Evolutionary conservation across 306 rosid genomes (phyloP), one percentile per base, ranked within the genome.

Genomic region (Hippophae gyantsensis): DNA sequence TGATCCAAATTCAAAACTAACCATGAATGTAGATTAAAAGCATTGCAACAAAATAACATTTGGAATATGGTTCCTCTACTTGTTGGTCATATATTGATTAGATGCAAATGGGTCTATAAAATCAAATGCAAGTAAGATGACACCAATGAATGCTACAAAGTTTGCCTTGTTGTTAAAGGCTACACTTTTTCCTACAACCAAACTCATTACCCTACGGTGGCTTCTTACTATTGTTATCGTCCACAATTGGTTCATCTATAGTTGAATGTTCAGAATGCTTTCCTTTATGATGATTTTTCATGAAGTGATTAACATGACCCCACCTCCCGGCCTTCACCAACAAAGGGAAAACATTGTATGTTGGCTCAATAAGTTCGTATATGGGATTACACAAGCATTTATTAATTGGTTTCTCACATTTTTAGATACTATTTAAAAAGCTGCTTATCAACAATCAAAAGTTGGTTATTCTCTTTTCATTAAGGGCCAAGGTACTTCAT

Each of bases 61-160:
- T 60, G 54, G 43, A 60, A 9, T 47, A 7, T 60, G 40, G 45
- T 60, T 13, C 6, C 66, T 48, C 13, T 61, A 0, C 51, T 52
- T 5, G 0, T 8, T 18, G 52, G 52, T 7, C 50, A 45, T 14
- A 43, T 18, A 58, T 9, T 18, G 0, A 58, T 25, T 12, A 0
- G 63, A 0, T 18, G 41, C 51, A 58, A 58, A 18, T 43, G 23
- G 42, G 52, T 45, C 2, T 45, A 43, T 13, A 43, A 41, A 8
- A 57, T 42, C 10, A 57, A 57, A 8, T 57, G 14, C 27, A 60
- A 60, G 25, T 47, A 43, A 10, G 45, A 60, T 47, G 44, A 5
- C 23, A 60, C 23, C n/a, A 61, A 27, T 26, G 38, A 26, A 14
- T 43, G 6, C 38, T 54, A 9, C 58, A 26, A 18, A 18, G 23